These are phyloP conservation scores for Boletellus ananas DNA, from an alignment of 768 basidiomycete species.

Conservation along the genomic window DNA sequence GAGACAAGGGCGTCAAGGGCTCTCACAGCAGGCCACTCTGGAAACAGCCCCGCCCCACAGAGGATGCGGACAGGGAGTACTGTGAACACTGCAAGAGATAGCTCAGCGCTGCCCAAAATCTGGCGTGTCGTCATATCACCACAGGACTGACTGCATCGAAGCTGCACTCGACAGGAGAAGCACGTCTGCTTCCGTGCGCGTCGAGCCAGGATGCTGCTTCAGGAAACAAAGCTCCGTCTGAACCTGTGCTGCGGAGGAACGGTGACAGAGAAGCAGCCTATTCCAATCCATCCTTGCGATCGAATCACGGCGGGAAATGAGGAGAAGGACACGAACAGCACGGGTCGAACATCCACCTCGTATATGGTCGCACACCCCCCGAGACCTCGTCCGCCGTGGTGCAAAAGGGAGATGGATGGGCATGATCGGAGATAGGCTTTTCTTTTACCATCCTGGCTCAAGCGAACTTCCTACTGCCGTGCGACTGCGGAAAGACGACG, in stretches of 20 bases:
- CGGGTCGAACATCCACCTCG: constrained; percentile 9
- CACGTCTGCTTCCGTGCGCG: constrained; percentile 12
- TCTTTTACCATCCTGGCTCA: constrained; percentile 5
- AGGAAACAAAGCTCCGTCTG: constrained; percentile 7
- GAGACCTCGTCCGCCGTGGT: constrained; percentile 54
- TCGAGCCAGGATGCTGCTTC: constrained; percentile 6
- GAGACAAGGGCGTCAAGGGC: constrained; percentile 21
- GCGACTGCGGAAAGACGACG: constrained; percentile 11
- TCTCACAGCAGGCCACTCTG: not conserved
- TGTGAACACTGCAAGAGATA: constrained; percentile 1
- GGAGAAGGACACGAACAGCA: constrained; percentile 2
- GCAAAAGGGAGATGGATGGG: constrained; percentile 33
- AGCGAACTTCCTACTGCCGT: constrained; percentile 1
- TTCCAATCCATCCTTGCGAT: constrained; percentile 13
- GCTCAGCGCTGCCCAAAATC: constrained; percentile 1
- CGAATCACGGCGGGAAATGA: constrained; percentile 10
- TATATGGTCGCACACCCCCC: constrained; percentile 50
- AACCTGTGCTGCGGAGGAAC: constrained; percentile 13
- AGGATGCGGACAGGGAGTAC: not conserved
- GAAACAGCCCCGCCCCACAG: not conserved
- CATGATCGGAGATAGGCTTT: constrained; percentile 31
- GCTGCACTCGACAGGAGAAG: constrained; percentile 22
- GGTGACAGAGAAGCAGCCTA: constrained; percentile 16
- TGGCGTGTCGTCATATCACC: constrained; percentile 8
- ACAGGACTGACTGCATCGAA: constrained; percentile 4